phyloP scores from a whole-genome alignment of 768 basidiomycete genomes.

The Lactarius sanguifluus region DNA sequence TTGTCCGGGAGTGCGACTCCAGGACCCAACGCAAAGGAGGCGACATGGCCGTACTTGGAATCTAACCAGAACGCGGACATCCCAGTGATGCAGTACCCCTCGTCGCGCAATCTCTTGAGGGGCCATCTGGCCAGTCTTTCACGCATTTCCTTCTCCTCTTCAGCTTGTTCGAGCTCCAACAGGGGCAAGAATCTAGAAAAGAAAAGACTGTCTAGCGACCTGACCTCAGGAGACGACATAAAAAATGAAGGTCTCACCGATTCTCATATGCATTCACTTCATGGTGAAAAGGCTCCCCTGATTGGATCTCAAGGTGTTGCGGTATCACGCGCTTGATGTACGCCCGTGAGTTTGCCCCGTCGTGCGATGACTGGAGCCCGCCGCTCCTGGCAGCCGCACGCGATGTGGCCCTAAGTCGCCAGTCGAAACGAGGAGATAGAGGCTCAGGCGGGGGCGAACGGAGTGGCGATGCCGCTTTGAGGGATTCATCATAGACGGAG shows the following conservation, averaged over 20 bases:
- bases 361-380: conserved; percentile 23
- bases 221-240: neutral
- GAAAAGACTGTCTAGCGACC: neutral
- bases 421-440: conserved; percentile 51
- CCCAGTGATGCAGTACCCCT: conserved; percentile 71
- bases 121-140: conserved; percentile 71
- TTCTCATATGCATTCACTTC: conserved; percentile 55
- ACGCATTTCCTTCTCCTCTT: conserved; percentile 57
- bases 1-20: conserved; percentile 63
- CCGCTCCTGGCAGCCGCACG: conserved; percentile 31
- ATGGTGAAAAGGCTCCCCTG: conserved; percentile 46
- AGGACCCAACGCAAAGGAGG: conserved; percentile 63
- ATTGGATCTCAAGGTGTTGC: conserved; percentile 36
- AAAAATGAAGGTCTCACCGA: conserved; percentile 42
- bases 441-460: neutral
- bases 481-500: conserved; percentile 5
- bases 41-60: conserved; percentile 62
- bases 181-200: conserved; percentile 48
- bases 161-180: conserved; percentile 58
- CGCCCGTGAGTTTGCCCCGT: conserved; percentile 26
- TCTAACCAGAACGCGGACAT: conserved; percentile 69
- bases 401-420: conserved; percentile 57
- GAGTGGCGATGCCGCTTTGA: conserved; percentile 18
- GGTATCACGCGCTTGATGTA: conserved; percentile 44
- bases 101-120: conserved; percentile 54